Percentiles rank a stretch among this genome's conserved stretches.
Conservation (phyloP, 192 early-diverging fungal species). For the Entomortierella parvispora region DNA sequence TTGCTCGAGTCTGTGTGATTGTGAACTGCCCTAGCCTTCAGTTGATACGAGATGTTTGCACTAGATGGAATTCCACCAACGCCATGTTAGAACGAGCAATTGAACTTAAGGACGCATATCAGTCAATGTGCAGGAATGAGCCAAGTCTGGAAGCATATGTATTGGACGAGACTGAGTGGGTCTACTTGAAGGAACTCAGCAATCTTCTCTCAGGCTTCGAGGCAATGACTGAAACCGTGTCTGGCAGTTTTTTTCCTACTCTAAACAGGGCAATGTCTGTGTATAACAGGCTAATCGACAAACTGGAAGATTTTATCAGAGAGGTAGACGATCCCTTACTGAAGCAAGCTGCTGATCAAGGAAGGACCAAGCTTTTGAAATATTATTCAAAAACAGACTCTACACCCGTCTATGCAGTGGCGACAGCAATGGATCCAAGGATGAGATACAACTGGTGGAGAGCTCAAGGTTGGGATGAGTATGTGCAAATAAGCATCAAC, state of each 20-base stretch:
- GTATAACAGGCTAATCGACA: constrained; percentile 21
- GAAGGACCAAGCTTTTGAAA: constrained; percentile 18
- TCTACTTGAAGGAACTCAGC: constrained; percentile 8
- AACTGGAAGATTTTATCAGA: constrained; percentile 15
- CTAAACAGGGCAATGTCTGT: constrained; percentile 35
- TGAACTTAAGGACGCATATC: constrained; percentile 16
- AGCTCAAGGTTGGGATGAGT: constrained; percentile 10
- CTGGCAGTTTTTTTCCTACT: constrained; percentile 16
- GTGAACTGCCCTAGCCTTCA: not conserved
- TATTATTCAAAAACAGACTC: constrained; percentile 32
- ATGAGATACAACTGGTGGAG: constrained; percentile 32
- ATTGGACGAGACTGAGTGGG: constrained; percentile 24
- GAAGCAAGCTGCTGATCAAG: constrained; percentile 4
- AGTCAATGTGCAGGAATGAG: constrained; percentile 30
- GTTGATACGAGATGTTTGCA: not conserved
- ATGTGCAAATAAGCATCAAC: not conserved
- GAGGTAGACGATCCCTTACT: not conserved
- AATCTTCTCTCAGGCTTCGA: constrained; percentile 8
- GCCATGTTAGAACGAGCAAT: constrained; percentile 17
- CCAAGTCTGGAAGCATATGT: not conserved
- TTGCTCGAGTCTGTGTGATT: constrained; percentile 6
- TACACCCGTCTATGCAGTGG: constrained; percentile 29
- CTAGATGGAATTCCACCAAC: constrained; percentile 12
- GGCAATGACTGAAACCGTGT: constrained; percentile 12
- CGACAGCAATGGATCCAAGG: constrained; percentile 31